Conservation (phyloP, 148 eudicot genomes). For the Chenopodium suecicum region DNA sequence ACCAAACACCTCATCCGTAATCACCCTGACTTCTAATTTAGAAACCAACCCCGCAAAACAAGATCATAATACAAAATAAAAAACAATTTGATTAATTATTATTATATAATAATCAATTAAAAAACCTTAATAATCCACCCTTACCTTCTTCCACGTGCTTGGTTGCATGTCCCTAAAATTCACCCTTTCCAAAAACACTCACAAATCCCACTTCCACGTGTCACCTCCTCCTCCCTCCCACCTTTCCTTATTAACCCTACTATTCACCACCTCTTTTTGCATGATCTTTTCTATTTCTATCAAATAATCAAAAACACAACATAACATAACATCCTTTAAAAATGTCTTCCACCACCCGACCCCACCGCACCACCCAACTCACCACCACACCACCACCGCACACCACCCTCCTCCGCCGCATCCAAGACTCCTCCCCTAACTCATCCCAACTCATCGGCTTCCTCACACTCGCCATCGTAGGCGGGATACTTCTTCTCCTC, state of each 20-base stretch:
- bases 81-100: no score
- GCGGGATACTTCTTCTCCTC: conserved; percentile 55
- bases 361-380: conserved; percentile 9
- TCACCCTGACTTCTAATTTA: no score
- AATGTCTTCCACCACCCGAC: not conserved
- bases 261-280: no score
- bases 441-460: conserved; percentile 63
- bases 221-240: conserved; percentile 5
- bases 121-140: not conserved
- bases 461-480: conserved; percentile 55
- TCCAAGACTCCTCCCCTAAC: conserved; percentile 49
- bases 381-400: conserved; percentile 4
- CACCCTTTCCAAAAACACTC: not conserved
- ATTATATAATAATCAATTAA: no score
- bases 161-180: conserved; percentile 20
- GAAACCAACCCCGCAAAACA: not conserved
- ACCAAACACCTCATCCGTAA: no score
- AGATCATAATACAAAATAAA: not conserved
- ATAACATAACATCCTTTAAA: no score
- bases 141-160: conserved; percentile 7
- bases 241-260: not conserved
- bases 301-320: no score
- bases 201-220: conserved; percentile 24
- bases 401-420: conserved; percentile 38
- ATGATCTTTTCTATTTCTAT: no score